phyloP scores from a whole-genome alignment of 257 asterid genomes.

The Nyctanthes arbortristis region DNA sequence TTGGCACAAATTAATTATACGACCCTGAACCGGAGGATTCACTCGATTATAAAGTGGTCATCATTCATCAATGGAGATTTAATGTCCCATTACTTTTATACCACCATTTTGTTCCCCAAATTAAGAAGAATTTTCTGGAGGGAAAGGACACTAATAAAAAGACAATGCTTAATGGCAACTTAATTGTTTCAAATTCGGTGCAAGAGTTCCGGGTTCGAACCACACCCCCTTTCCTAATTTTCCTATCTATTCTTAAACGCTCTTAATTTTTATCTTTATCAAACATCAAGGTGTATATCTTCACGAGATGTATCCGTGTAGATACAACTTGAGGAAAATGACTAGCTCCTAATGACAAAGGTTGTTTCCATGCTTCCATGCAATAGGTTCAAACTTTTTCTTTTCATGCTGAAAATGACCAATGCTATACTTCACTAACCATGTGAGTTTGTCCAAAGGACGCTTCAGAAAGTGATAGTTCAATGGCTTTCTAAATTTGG shows the following conservation, averaged over 20 bases:
- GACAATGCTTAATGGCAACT: not conserved
- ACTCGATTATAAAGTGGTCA: not conserved
- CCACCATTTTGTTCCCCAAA: not conserved
- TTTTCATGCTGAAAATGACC: not conserved
- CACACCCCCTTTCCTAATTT: too few relatives aligned
- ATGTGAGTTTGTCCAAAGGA: not conserved
- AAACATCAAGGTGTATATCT: not conserved
- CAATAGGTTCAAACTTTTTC: not conserved
- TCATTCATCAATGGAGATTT: not conserved
- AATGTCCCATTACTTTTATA: not conserved
- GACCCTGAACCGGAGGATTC: not conserved
- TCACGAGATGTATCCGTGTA: not conserved
- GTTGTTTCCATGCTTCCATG: slow-evolving; percentile 1
- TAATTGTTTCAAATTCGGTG: too few relatives aligned
- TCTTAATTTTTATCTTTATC: not conserved
- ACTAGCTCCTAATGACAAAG: not conserved
- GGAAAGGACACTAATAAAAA: not conserved
- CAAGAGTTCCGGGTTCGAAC: not conserved
- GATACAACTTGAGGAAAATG: not conserved
- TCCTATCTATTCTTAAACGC: too few relatives aligned
- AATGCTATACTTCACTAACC: not conserved
- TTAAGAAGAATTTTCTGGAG: not conserved
- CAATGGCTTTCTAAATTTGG: not conserved
- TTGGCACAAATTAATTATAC: not conserved
- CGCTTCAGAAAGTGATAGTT: not conserved